Evolutionary conservation across 495 filamentous ascomycete genomes (phyloP), one percentile per base, ranked within the genome.

Genomic region (Poronia punctata): DNA sequence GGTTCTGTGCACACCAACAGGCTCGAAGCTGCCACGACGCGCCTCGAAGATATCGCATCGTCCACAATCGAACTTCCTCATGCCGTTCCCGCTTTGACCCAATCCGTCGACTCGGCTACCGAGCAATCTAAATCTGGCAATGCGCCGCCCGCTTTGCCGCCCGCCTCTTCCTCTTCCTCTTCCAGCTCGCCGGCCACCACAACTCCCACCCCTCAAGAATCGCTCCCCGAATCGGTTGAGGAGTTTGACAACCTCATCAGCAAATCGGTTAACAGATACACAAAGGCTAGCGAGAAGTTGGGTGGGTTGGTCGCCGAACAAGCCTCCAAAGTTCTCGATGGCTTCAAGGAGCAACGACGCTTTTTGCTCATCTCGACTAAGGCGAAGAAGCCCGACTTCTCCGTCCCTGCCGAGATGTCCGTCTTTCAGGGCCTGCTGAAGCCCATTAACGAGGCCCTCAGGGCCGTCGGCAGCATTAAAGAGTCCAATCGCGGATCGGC

Each of bases 1-100:
- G 26, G 31, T n/a, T 20, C 29, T 28, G n/a, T n/a, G n/a, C n/a
- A n/a, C n/a, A n/a, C n/a, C 36, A n/a, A n/a, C 62, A 99, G 92
- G 69, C 84, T 99, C 48, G 92, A 99, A 74, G 92, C 92, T 57
- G 92, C 92, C 27, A 97, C 92, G 48, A 89, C 88, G 49, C 81
- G 93, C 45, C 75, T 99, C 43, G 92, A 98, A 71, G 92, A 98
- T 62, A 92, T 97, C 56, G 88, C 88, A 15, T 79, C 84, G 51
- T 78, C 82, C 18, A 70, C 84, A 35, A 72, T 73, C 50, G 75
- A 80, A 41, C 58, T 72, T 10, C 62, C 76, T 20, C 72, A 73
- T 50, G 64, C 57, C 28, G 47, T 65, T 25, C 64, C 64, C 47
- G 56, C 57, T 16, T 47, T 64, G 21, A 57, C 65, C 8, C 47